Conservation (phyloP, 1,284 basidiomycete species). For the Moesziomyces sp. region DNA sequence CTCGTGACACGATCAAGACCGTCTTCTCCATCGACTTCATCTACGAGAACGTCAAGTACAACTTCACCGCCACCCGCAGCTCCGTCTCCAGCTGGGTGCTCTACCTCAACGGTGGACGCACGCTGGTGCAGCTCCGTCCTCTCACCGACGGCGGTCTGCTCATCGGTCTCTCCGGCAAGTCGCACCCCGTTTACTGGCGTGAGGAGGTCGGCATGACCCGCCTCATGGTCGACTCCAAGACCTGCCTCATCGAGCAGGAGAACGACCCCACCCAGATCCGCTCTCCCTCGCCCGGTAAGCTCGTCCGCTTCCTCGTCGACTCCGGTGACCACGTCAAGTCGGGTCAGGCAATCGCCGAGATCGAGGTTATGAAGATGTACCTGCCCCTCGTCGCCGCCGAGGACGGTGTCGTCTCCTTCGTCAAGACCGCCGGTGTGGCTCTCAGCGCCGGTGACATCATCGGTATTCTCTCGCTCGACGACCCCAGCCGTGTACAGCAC, state of each 20-base stretch:
- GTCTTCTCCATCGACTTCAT: conserved; percentile 94
- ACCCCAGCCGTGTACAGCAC: conserved; percentile 95
- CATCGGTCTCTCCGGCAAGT: conserved; percentile 88
- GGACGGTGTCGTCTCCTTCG: conserved; percentile 83
- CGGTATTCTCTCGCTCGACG: conserved; percentile 95
- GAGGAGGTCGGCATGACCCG: conserved; percentile 86
- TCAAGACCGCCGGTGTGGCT: conserved; percentile 97
- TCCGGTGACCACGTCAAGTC: conserved; percentile 96
- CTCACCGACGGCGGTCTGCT: conserved; percentile 95
- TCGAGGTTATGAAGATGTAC: conserved; percentile 74
- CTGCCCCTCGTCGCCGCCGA: conserved; percentile 84
- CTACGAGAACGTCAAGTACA: conserved; percentile 95
- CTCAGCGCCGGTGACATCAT: conserved; percentile 98
- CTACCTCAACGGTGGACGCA: conserved; percentile 87
- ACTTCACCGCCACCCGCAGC: conserved; percentile 92
- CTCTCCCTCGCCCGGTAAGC: conserved; percentile 95
- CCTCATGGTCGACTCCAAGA: conserved; percentile 92
- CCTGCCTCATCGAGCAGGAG: conserved; percentile 98
- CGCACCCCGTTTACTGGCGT: conserved; percentile 97
- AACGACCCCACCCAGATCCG: conserved; percentile 98
- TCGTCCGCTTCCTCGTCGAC: conserved; percentile 93
- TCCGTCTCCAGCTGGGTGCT: conserved; percentile 90
- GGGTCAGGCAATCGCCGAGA: conserved; percentile 97
- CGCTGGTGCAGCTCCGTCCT: conserved; percentile 71
- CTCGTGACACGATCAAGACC: conserved; percentile 92